phyloP scores from a whole-genome alignment of 2,329 filamentous ascomycete genomes.

The Verticillium albo-atrum region DNA sequence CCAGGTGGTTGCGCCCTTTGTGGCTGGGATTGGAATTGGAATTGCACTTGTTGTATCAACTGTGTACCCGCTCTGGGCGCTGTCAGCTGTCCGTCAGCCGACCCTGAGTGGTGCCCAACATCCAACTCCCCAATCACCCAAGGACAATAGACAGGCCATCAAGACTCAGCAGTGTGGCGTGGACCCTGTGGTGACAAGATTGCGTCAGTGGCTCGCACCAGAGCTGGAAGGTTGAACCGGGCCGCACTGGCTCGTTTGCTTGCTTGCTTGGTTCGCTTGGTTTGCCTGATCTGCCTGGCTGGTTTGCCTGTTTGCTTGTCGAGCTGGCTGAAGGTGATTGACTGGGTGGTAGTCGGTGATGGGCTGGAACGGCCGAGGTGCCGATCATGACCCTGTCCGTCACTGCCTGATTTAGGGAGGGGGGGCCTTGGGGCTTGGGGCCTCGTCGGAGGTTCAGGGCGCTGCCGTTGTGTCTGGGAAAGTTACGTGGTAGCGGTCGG shows the following conservation, averaged over 20 bases:
- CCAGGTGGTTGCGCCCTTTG: not conserved
- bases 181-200: not conserved
- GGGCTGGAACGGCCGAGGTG: not conserved
- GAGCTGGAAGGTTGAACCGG: not conserved
- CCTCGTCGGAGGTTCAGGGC: not conserved
- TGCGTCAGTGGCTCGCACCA: not conserved
- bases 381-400: not conserved
- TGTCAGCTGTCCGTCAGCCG: not conserved
- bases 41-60: not conserved
- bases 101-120: not conserved
- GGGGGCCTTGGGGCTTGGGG: not conserved
- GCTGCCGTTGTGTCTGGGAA: not conserved
- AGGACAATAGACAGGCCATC: not conserved
- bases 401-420: not conserved
- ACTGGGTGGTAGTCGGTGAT: not conserved
- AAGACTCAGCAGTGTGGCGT: not conserved
- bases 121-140: not conserved
- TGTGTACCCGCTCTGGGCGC: not conserved
- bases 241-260: not conserved
- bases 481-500: not conserved
- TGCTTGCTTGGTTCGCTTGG: not conserved
- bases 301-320: too few relatives aligned
- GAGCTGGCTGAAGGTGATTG: not conserved
- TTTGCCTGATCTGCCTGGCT: not conserved
- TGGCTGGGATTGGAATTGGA: not conserved